Evolutionary conservation across 352 stramenopile species (phyloP), one percentile per base, ranked within the genome.

Genomic region (Elongisporangium prolatum): DNA sequence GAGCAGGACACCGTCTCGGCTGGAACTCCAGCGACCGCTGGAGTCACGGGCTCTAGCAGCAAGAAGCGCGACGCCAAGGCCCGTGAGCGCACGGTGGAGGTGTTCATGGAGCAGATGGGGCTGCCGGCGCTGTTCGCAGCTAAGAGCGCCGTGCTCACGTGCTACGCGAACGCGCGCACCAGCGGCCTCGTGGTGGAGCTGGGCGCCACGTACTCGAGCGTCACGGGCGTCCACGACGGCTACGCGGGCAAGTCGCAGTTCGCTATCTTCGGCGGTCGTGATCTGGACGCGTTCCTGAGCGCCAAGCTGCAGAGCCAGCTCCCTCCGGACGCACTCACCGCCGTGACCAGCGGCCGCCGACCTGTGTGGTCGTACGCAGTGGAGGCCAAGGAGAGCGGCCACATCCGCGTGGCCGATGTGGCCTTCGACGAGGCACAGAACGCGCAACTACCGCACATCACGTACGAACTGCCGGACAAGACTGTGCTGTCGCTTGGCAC

Each of bases 401-500:
- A 91, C 0, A 92, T 82, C 56, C 82, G 83, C 49, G 82, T 89
- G 11, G 80, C 82, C 3, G 84, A 93, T 28, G 69, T 74, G 13
- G 68, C 69, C 0, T 93, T 93, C 53, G 78, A 92, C 52, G 84
- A 88, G 54, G 75, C 52, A 1, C 71, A 88, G 62, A 93, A 92
- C 63, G 67, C 77, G 3, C 77, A 89, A 57, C 63, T 92, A 44
- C 83, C 83, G 40, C 71, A 85, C 44, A 92, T 93, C 52, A 80
- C 77, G 49, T 93, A 91, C 63, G 84, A 93, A 55, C 63, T 93
- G 50, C 84, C 84, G 1, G 84, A 93, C 61, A 91, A 91, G 60
- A 93, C 80, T 1, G 59, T 91, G n/a, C 62, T 98, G 17, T 64
- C 86, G 16, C 56, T 98, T 48, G 87, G 88, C 21, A 84, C 85